Conservation (phyloP, 1,284 basidiomycete genomes). For the Pseudozyma thailandica region DNA sequence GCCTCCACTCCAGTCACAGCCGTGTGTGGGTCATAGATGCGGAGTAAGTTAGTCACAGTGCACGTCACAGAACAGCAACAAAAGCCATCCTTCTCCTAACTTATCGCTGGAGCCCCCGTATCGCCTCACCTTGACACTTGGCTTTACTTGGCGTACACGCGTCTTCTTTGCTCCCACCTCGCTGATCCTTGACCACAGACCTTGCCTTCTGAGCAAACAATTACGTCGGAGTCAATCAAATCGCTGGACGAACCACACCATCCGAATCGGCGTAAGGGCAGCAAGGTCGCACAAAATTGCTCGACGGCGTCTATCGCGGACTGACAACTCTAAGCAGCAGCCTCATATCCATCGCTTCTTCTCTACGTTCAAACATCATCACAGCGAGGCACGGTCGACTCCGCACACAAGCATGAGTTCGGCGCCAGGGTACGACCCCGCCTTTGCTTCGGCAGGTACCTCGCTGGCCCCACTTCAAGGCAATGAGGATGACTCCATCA, state of each 20-base stretch:
- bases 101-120: background rate
- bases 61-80: background rate
- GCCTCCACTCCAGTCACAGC: background rate
- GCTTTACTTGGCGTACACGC: too few relatives aligned
- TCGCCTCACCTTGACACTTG: background rate
- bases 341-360: too few relatives aligned
- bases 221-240: too few relatives aligned
- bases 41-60: background rate
- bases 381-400: background rate
- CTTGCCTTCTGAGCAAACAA: too few relatives aligned
- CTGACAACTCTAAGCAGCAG: too few relatives aligned
- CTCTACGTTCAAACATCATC: background rate
- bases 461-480: constrained; percentile 32
- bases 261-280: too few relatives aligned
- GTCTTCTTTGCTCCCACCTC: too few relatives aligned
- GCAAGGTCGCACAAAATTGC: too few relatives aligned
- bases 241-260: too few relatives aligned
- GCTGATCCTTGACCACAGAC: too few relatives aligned
- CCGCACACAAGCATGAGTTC: constrained; percentile 13
- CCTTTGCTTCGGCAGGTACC: constrained; percentile 48
- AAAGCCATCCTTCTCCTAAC: background rate
- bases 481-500: constrained; percentile 15
- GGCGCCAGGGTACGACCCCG: constrained; percentile 31
- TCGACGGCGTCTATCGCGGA: too few relatives aligned
- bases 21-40: background rate